phyloP scores from a whole-genome alignment of 2,329 filamentous ascomycete species.

The Epichloe hybrida region DNA sequence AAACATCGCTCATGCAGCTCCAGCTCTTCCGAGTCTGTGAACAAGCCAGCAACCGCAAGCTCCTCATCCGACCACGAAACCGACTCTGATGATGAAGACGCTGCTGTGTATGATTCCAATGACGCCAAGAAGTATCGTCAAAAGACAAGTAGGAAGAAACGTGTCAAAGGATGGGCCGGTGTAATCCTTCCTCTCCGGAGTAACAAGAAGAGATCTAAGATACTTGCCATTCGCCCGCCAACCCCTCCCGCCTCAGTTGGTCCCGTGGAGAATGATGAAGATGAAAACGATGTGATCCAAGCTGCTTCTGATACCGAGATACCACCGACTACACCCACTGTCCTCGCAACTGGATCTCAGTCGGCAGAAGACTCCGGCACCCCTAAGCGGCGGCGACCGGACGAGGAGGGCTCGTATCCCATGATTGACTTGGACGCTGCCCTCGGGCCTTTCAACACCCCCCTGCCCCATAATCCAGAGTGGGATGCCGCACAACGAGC shows the following conservation, averaged over 20 bases:
- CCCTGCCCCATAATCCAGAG: conserved; percentile 49
- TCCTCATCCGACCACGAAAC: conserved; percentile 25
- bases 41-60: conserved; percentile 14
- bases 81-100: conserved; percentile 14
- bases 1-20: conserved; percentile 34
- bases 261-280: conserved; percentile 16
- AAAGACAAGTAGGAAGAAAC: conserved; percentile 39
- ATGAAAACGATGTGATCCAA: conserved; percentile 13
- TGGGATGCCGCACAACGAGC: conserved; percentile 54
- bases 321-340: conserved; percentile 21
- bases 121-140: conserved; percentile 19
- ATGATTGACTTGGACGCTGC: conserved; percentile 93
- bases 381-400: conserved; percentile 22
- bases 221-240: conserved; percentile 25
- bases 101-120: conserved; percentile 8
- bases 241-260: conserved; percentile 30
- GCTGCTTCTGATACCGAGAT: conserved; percentile 10
- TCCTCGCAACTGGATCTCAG: conserved; percentile 29
- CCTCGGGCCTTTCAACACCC: conserved; percentile 82
- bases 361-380: conserved; percentile 10
- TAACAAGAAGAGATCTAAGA: conserved; percentile 28
- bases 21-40: conserved; percentile 28
- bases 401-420: conserved; percentile 56
- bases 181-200: conserved; percentile 51
- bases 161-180: conserved; percentile 61